A percentile compares a stretch with the other conserved stretches of the same genome.
These are phyloP conservation scores for Solanum ahanhuiri DNA, from an alignment of 257 asterid species.

Conservation along the genomic window DNA sequence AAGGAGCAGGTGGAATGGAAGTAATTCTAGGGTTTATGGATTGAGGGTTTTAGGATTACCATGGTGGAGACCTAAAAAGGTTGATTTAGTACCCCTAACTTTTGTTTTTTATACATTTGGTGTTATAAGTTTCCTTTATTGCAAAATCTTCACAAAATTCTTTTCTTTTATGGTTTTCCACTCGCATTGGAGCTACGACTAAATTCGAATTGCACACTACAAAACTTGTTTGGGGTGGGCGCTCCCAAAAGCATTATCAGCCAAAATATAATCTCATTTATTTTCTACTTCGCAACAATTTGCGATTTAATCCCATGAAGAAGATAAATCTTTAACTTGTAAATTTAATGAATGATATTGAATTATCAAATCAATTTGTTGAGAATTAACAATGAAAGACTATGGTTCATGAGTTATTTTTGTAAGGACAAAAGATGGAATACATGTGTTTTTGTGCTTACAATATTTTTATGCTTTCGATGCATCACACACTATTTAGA, in stretches of 20 bases:
- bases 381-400: background rate
- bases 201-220: too few relatives aligned
- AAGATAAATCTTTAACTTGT: background rate
- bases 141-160: background rate
- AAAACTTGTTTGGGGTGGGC: rapidly evolving
- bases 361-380: background rate
- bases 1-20: background rate
- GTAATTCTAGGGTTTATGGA: background rate
- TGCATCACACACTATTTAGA: background rate
- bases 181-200: background rate
- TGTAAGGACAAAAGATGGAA: background rate
- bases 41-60: background rate
- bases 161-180: background rate
- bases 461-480: background rate
- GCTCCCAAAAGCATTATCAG: background rate
- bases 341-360: background rate
- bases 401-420: background rate
- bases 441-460: background rate
- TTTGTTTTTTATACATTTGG: background rate
- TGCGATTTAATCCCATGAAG: background rate
- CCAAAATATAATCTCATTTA: background rate
- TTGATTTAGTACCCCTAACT: background rate
- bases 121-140: background rate
- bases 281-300: background rate
- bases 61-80: background rate